A percentile compares a stretch with the other conserved stretches of the same genome.
These are phyloP conservation scores for Lavandula angustifolia DNA, from an alignment of 257 asterid genomes.

Conservation along the genomic window DNA sequence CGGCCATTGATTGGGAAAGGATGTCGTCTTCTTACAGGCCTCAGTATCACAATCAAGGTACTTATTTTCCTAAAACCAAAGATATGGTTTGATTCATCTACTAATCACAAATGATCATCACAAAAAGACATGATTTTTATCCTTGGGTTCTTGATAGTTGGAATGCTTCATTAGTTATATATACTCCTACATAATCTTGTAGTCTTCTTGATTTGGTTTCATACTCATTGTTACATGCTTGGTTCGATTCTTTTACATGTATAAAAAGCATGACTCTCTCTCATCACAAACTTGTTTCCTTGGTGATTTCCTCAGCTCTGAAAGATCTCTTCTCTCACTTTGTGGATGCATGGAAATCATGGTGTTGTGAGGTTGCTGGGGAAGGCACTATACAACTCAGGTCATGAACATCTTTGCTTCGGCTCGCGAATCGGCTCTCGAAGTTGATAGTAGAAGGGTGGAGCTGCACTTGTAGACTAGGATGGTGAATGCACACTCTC, in stretches of 20 bases:
- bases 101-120: too few relatives aligned
- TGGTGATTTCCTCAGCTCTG: constrained; percentile 60
- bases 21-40: constrained; percentile 75
- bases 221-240: too few relatives aligned
- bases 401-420: constrained; percentile 38
- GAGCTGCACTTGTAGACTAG: constrained; percentile 24
- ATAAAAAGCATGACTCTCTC: background rate
- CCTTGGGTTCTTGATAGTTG: too few relatives aligned
- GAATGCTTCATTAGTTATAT: too few relatives aligned
- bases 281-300: constrained; percentile 26
- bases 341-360: constrained; percentile 90
- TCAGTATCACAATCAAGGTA: constrained; percentile 93
- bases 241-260: too few relatives aligned
- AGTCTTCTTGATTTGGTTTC: too few relatives aligned
- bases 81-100: too few relatives aligned
- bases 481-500: constrained; percentile 41
- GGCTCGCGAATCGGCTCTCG: background rate
- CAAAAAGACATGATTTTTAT: too few relatives aligned
- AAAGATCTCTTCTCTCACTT: constrained; percentile 85
- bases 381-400: constrained; percentile 59
- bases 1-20: constrained; percentile 65
- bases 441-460: constrained; percentile 23
- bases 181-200: too few relatives aligned
- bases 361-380: constrained; percentile 88
- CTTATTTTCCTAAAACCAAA: background rate